Percentiles rank a stretch among this genome's conserved stretches.
Evolutionary conservation across 495 filamentous ascomycete genomes (phyloP).

Genomic region (Xylona heveae): DNA sequence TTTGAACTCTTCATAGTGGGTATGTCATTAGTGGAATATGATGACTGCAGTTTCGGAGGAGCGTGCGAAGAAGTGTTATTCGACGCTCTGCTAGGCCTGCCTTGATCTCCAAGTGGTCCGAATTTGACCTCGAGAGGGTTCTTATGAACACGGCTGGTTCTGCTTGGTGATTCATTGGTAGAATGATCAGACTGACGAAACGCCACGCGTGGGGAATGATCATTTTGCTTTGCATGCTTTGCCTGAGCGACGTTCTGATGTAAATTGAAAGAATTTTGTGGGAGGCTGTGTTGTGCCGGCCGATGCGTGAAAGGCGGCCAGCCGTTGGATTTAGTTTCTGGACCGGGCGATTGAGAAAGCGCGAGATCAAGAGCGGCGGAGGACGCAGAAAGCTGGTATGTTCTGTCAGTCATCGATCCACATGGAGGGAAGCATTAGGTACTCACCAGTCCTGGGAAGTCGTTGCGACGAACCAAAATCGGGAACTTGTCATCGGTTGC

Average conservation of each 20-base stretch:
- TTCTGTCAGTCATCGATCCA: conserved; percentile 4
- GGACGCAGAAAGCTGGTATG: conserved; percentile 50
- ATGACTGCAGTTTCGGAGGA: conserved; percentile 36
- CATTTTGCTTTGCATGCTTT: no score
- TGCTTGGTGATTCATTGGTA: no score
- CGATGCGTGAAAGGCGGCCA: conserved; percentile 54
- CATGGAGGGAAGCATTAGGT: conserved; percentile 4
- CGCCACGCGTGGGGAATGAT: no score
- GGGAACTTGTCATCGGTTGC: conserved; percentile 68
- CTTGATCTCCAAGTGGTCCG: conserved; percentile 9
- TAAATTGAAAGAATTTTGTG: conserved; percentile 29
- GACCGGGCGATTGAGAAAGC: conserved; percentile 40
- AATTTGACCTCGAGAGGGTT: conserved; percentile 24
- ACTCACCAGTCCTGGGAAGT: conserved; percentile 48
- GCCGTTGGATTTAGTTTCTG: conserved; percentile 29
- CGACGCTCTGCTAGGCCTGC: conserved; percentile 19
- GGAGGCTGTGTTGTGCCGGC: conserved; percentile 59
- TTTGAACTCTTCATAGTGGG: conserved; percentile 51
- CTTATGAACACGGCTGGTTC: no score
- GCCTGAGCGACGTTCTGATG: no score
- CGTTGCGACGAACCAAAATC: conserved; percentile 49
- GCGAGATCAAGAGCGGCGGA: conserved; percentile 69
- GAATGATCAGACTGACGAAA: no score
- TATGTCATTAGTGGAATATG: conserved; percentile 77
- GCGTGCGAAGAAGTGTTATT: not conserved